phyloP scores from a whole-genome alignment of 164 flowering plant species.

The Kingdonia uniflora region DNA sequence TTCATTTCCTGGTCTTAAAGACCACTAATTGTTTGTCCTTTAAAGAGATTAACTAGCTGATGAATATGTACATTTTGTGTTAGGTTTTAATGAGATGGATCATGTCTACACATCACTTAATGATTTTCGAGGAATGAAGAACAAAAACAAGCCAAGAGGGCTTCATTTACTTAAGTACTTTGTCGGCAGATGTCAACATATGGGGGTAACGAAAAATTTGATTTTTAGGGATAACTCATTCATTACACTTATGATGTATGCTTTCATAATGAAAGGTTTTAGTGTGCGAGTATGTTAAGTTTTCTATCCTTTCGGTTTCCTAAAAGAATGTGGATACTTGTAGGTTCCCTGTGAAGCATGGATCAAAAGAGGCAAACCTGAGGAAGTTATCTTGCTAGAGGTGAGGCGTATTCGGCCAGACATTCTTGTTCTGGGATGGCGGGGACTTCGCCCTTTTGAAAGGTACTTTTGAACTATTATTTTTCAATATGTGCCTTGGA shows the following conservation, averaged over 20 bases:
- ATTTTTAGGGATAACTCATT: not conserved
- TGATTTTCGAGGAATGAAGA: slow-evolving; percentile 49
- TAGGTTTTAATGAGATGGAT: slow-evolving; percentile 88
- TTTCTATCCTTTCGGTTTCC: too few species aligned
- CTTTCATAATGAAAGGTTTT: too few species aligned
- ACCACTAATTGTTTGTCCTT: too few species aligned
- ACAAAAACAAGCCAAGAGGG: slow-evolving; percentile 58
- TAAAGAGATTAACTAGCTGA: too few species aligned
- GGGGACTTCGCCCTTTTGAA: slow-evolving; percentile 96
- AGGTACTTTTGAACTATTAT: slow-evolving; percentile 50
- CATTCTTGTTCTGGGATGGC: slow-evolving; percentile 75
- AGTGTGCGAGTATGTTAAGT: too few species aligned
- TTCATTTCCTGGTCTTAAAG: too few species aligned
- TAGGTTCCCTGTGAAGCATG: slow-evolving; percentile 88
- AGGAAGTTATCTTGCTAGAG: slow-evolving; percentile 79
- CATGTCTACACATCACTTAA: slow-evolving; percentile 84
- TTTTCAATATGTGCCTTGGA: too few species aligned
- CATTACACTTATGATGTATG: not conserved
- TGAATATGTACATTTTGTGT: too few species aligned
- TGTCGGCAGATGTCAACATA: slow-evolving; percentile 59
- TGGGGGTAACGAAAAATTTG: slow-evolving; percentile 40
- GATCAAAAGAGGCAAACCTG: slow-evolving; percentile 82
- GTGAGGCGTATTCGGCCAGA: slow-evolving; percentile 69
- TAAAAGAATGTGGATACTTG: slow-evolving; percentile 3
- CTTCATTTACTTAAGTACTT: slow-evolving; percentile 80